A percentile compares a stretch with the other conserved stretches of the same genome.
Evolutionary conservation across 2,329 filamentous ascomycete species (phyloP).

Genomic region (Grosmannia clavigera): DNA sequence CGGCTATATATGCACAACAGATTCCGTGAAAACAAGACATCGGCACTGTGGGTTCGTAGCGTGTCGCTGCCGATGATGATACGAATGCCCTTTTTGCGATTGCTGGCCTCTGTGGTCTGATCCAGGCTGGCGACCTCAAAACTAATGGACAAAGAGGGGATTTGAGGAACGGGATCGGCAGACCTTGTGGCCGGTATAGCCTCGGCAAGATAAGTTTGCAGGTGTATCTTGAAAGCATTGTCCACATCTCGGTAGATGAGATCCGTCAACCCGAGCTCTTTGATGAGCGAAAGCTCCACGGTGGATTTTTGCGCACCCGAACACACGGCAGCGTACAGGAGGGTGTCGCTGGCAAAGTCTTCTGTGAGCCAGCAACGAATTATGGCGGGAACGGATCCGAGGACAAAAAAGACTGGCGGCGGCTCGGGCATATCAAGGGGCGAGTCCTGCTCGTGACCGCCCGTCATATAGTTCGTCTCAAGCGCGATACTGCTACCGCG

Average conservation of each 20-base stretch:
- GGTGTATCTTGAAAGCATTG: conserved; percentile 54
- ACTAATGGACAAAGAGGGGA: conserved; percentile 67
- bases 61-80: conserved; percentile 86
- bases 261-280: conserved; percentile 58
- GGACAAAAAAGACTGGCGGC: conserved; percentile 70
- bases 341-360: conserved; percentile 76
- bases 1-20: conserved; percentile 78
- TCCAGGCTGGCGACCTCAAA: conserved; percentile 60
- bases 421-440: conserved; percentile 61
- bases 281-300: conserved; percentile 63
- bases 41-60: conserved; percentile 73
- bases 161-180: conserved; percentile 58
- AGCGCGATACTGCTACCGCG: conserved; percentile 81
- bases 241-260: conserved; percentile 54
- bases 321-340: conserved; percentile 86
- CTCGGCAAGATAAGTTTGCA: conserved; percentile 83
- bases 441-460: conserved; percentile 52
- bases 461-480: conserved; percentile 56
- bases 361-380: conserved; percentile 91
- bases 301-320: conserved; percentile 81
- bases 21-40: conserved; percentile 86
- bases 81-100: conserved; percentile 54
- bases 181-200: conserved; percentile 68
- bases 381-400: conserved; percentile 85
- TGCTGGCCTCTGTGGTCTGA: conserved; percentile 30